Evolutionary conservation across 495 filamentous ascomycete genomes (phyloP), one percentile per base, ranked within the genome.

Genomic region (Neurospora pannonica): DNA sequence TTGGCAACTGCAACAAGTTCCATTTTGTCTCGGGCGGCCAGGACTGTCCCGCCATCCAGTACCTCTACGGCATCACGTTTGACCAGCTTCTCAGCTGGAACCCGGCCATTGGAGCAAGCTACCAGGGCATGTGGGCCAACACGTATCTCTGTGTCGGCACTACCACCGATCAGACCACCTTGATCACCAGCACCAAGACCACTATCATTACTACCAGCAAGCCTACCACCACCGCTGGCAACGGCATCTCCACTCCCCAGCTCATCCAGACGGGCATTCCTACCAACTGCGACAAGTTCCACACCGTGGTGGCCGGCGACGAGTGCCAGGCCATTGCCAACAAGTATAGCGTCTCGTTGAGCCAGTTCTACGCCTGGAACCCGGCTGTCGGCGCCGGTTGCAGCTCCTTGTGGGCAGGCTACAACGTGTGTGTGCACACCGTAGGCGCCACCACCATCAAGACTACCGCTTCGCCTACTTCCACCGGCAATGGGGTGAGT

Each of bases 301-400:
- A 75, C 70, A 67, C 77, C 21, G 75, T 75, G 1, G 19, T 28
- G 31, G 36, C 11, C 42, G 71, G 40, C 28, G 76, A 78, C 70
- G 54, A 60, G n/a, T 80, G 78, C 72, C 62, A 15, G 7, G 36
- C 38, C n/a, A 75, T 79, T 70, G 70, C 69, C 19, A n/a, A 36
- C 7, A 34, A 31, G 11, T 71, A 24, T 28, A 31, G 69, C 19
- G 67, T 80, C 19, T 74, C 77, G 11, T 15, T 39, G 10, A 54
- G 46, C 39, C 73, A 78, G 69, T 79, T 79, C 73, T 71, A 62
- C 24, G 71, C 48, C 15, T 75, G 75, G 77, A 79, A 79, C 73
- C 78, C 78, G 28, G 76, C 74, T 36, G 75, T 79, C 7, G 17
- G 21, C 3, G 10, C 9, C 2, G 77, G 72, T 34, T 80, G 78